Evolutionary conservation across 2,329 filamentous ascomycete species (phyloP), one percentile per base, ranked within the genome.

Genomic region (Colletotrichum neosansevieriae): DNA sequence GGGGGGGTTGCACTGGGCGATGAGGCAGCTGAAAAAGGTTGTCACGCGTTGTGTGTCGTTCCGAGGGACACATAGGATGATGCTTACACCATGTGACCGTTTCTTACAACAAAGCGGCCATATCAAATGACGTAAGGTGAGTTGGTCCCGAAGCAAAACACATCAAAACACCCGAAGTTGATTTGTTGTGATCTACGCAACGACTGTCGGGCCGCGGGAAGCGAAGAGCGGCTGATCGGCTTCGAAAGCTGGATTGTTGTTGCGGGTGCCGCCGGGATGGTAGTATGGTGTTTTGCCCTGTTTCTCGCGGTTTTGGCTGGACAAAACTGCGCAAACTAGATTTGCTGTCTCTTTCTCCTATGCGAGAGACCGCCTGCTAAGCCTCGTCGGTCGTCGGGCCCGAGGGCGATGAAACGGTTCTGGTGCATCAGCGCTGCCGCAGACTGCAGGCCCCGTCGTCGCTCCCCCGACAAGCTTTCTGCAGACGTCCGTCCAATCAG

Each of bases 361-460:
- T 4, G 29, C 6, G 29, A 7, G 29, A 29, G 6, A 29, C 29
- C 29, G 29, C 29, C n/a, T 45, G 15, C 54, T 32, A 29, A 58
- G 56, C 36, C 53, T 65, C 47, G 47, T 53, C 49, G 66, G 61
- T 51, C 49, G 49, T 51, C 49, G 49, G 49, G 65, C 40, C 66
- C 61, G 61, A 60, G 40, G 13, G 45, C 21, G 66, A 66, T 69
- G 67, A 69, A 69, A 69, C 67, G 45, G 34, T 58, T 51, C 58
- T 69, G 63, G 10, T 67, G 67, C 67, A 62, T 67, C 67, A 69
- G 57, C 21, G 42, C 57, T 69, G 67, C 67, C 67, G 63, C 67
- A 69, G 67, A 58, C 53, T 42, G 42, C 42, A 10, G 24, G 24
- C 49, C 24, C 29, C 15, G 10, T n/a, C 21, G 21, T 40, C 36